Conservation (phyloP, 768 basidiomycete species). For the Glaciozyma antarctica region DNA sequence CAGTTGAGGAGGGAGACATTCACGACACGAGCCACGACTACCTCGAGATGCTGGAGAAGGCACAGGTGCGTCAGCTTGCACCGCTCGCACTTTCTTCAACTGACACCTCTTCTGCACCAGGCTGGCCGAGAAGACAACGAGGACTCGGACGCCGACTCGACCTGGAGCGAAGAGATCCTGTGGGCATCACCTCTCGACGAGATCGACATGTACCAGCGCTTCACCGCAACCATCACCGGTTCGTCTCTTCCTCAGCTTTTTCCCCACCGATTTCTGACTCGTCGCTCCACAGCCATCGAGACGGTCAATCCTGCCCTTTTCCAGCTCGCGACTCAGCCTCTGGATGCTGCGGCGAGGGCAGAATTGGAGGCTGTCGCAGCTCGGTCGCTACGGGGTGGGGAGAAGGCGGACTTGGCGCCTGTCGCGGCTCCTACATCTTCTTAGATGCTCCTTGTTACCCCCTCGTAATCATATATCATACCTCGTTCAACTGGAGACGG, state of each 20-base stretch:
- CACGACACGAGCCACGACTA: slow-evolving; percentile 87
- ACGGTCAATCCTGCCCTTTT: not conserved
- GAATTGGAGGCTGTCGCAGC: not conserved
- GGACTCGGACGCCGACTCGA: slow-evolving; percentile 47
- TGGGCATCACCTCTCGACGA: slow-evolving; percentile 74
- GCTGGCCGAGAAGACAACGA: slow-evolving; percentile 39
- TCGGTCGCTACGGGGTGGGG: not conserved
- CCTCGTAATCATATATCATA: too few species aligned
- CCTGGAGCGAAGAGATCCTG: slow-evolving; percentile 59
- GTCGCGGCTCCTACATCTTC: too few species aligned
- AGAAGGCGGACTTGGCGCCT: not conserved
- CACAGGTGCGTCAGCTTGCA: slow-evolving; percentile 47
- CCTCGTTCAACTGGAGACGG: too few species aligned
- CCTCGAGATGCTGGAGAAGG: slow-evolving; percentile 71
- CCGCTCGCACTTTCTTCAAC: slow-evolving; percentile 42
- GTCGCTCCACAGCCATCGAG: not conserved
- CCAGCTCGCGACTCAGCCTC: not conserved
- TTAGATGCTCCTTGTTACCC: too few species aligned
- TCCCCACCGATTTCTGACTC: not conserved
- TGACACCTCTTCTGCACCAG: slow-evolving; percentile 38
- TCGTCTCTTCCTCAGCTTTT: slow-evolving; percentile 35
- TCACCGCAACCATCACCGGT: slow-evolving; percentile 72
- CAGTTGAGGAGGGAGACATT: slow-evolving; percentile 56
- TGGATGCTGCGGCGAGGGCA: not conserved
- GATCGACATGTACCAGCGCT: slow-evolving; percentile 65